phyloP scores from a whole-genome alignment of 2,329 filamentous ascomycete species.

The Exophiala sideris region DNA sequence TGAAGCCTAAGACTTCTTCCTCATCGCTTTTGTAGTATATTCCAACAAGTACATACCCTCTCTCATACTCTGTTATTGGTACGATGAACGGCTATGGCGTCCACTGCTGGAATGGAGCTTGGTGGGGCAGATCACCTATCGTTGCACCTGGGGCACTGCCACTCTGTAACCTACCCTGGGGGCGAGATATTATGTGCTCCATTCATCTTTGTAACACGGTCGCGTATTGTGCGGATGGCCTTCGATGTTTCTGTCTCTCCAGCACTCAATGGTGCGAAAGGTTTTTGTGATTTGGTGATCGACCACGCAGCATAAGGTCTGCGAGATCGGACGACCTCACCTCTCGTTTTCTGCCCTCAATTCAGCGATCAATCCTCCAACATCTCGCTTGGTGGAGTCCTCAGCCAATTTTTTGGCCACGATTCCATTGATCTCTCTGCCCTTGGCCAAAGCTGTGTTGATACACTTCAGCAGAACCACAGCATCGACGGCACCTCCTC shows the following conservation, averaged over 20 bases:
- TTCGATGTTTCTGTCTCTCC: too few relatives aligned
- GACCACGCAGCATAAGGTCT: too few relatives aligned
- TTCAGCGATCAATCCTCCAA: conserved; percentile 75
- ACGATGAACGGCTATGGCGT: too few relatives aligned
- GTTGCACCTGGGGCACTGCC: not conserved
- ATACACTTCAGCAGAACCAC: conserved; percentile 73
- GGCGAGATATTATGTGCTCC: not conserved
- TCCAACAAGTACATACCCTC: too few relatives aligned
- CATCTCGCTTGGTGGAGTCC: conserved; percentile 73
- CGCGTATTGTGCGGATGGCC: too few relatives aligned
- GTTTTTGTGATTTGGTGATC: too few relatives aligned
- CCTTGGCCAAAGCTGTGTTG: conserved; percentile 70
- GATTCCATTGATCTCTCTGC: conserved; percentile 72
- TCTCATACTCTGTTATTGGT: too few relatives aligned
- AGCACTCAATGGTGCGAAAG: too few relatives aligned
- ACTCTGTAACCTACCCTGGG: not conserved
- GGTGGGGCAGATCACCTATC: too few relatives aligned
- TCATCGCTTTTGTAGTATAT: too few relatives aligned
- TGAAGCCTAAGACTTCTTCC: not conserved
- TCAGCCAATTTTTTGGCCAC: conserved; percentile 71
- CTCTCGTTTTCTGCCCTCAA: conserved; percentile 82
- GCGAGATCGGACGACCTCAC: conserved; percentile 38
- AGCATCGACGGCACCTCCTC: conserved; percentile 78
- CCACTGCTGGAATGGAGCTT: too few relatives aligned
- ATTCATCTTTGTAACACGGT: too few relatives aligned